Conservation (phyloP, 257 asterid genomes). For the Coffea eugenioides region DNA sequence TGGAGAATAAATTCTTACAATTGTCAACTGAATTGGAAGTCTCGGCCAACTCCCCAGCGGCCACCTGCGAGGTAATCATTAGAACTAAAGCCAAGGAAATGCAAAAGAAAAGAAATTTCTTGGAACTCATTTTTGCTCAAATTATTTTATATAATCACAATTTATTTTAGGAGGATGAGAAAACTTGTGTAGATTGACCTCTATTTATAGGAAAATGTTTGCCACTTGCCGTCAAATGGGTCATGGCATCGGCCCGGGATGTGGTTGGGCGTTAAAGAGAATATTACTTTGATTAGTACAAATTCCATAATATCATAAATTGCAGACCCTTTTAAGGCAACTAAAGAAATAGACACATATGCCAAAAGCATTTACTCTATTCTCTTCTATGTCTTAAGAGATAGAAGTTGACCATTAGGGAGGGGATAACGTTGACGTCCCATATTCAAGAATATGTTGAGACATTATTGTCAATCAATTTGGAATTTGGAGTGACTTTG, state of each 20-base stretch:
- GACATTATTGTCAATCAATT: too few relatives aligned
- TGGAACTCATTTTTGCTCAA: constrained; percentile 7
- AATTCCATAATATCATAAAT: neutral
- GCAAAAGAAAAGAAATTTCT: neutral
- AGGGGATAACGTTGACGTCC: too few relatives aligned
- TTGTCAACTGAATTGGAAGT: constrained; percentile 2
- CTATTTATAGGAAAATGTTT: neutral
- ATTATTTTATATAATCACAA: neutral
- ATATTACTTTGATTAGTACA: too few relatives aligned
- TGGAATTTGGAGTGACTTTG: too few relatives aligned
- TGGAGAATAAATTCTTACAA: neutral
- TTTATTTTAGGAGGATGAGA: neutral
- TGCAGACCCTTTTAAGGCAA: neutral
- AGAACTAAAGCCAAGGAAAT: constrained; percentile 5
- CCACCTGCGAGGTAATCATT: constrained; percentile 15
- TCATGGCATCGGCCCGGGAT: neutral
- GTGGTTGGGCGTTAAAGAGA: too few relatives aligned
- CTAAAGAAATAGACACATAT: neutral
- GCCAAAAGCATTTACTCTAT: too few relatives aligned
- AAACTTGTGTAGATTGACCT: neutral
- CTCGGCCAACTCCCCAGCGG: neutral
- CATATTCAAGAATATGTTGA: too few relatives aligned
- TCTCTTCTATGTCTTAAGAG: too few relatives aligned
- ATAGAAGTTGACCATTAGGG: too few relatives aligned
- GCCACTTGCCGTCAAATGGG: neutral